Base-by-base conservation (phyloP, 2,329 filamentous ascomycete genomes). In the Amauroascus niger region DNA sequence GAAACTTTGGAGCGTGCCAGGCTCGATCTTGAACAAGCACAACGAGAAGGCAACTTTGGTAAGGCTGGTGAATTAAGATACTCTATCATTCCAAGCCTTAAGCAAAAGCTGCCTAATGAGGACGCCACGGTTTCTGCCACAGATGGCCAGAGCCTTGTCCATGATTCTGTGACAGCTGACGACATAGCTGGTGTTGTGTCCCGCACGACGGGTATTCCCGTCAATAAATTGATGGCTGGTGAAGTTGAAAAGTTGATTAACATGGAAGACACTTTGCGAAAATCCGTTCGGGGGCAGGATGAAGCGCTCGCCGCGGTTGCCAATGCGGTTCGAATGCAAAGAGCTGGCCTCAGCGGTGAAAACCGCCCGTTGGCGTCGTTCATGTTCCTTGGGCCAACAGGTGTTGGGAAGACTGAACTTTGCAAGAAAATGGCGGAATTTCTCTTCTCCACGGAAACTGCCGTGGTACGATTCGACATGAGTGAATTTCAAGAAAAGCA, bases 401-500 rank as follows among this genome's bases (percentile, higher is more conserved):
- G 93, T 65, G 91, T 96, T 16, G 93, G 93, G 54, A 98, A 97
- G 75, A 98, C 93, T 2, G 90, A 97, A 66, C 81, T 97, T 1
- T 95, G 90, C 77, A 97, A 97, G 76, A 91, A 94, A 67, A 84
- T 98, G 62, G 93, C 93, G 1, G 80, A 79, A 55, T 97, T 96
- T 73, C 76, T 98, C 35, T 98, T 97, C 72, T 93, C 87, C 0
- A 95, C 88, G 1, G 88, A 95, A 63, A 82, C 83, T 26, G 91
- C 93, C 2, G 88, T 98, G 24, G 82, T 96, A 32, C 81, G 93
- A 32, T 97, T 97, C 69, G 93, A 97, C 69, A 97, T 97, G 93
- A 88, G 83, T 62, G 93, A 98, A 66, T 97, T 96, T 68, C 89
- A 95, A 66, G 93, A 97, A 67, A 95, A 95, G 69, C 91, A 97